phyloP scores from a whole-genome alignment of 306 rosid genomes.

The Rosa rugosa region DNA sequence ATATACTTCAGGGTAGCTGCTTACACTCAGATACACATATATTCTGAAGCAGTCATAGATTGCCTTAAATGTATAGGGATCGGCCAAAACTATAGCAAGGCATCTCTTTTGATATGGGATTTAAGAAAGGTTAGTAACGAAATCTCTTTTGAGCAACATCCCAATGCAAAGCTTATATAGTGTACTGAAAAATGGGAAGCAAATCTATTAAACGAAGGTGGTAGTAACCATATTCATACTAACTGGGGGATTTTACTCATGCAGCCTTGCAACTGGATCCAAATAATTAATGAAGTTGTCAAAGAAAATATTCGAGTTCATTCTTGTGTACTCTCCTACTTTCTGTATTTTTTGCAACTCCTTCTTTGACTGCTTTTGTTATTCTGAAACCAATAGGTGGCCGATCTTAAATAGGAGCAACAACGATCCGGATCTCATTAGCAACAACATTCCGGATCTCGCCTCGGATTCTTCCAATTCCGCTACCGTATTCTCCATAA shows the following conservation, averaged over 20 bases:
- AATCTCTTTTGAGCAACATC: slow-evolving; percentile 1
- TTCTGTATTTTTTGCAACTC: slow-evolving; percentile 12
- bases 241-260: slow-evolving; percentile 28
- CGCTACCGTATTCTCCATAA: too few relatives aligned
- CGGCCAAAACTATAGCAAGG: slow-evolving; percentile 83
- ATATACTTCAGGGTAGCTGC: slow-evolving; percentile 77
- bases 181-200: not conserved
- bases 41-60: slow-evolving; percentile 72
- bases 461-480: too few relatives aligned
- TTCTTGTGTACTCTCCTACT: slow-evolving; percentile 26
- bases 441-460: too few relatives aligned
- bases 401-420: slow-evolving; percentile 56
- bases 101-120: slow-evolving; percentile 61
- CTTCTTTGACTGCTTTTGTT: slow-evolving; percentile 21
- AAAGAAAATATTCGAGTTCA: slow-evolving; percentile 75
- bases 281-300: slow-evolving; percentile 67
- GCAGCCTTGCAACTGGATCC: slow-evolving; percentile 90
- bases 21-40: slow-evolving; percentile 65
- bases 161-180: not conserved
- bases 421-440: slow-evolving; percentile 25
- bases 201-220: not conserved
- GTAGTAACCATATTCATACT: slow-evolving; percentile 3
- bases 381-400: slow-evolving; percentile 50
- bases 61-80: slow-evolving; percentile 72
- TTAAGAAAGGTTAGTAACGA: slow-evolving; percentile 58